A percentile compares a stretch with the other conserved stretches of the same genome.
Evolutionary conservation across 2,329 filamentous ascomycete species (phyloP).

Genomic region (Ophiostoma piceae): DNA sequence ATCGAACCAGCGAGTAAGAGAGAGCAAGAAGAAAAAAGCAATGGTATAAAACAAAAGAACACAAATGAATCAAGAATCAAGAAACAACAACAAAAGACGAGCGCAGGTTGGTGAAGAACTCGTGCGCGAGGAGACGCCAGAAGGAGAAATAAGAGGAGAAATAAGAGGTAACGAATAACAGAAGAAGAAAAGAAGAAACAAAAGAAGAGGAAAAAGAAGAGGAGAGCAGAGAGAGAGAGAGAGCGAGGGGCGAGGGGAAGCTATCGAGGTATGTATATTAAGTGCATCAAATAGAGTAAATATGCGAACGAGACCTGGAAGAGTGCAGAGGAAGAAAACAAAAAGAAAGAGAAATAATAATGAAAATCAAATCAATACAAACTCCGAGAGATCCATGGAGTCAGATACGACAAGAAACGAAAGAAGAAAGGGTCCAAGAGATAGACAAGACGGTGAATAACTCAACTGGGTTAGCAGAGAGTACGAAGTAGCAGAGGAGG

Average conservation of each 20-base stretch:
- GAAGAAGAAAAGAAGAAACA: neutral
- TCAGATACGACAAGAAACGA: neutral
- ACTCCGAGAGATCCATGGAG: neutral
- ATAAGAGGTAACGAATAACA: neutral
- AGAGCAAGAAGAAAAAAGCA: neutral
- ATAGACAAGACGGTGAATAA: slow-evolving; percentile 1
- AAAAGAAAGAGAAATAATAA: slow-evolving; percentile 31
- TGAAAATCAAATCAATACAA: slow-evolving; percentile 29
- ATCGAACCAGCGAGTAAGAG: slow-evolving; percentile 5
- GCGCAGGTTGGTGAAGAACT: neutral
- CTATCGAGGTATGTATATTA: slow-evolving; percentile 10
- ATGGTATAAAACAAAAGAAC: neutral
- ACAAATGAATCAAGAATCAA: neutral
- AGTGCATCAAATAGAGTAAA: slow-evolving; percentile 1
- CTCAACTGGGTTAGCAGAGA: neutral
- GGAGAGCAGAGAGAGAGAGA: neutral
- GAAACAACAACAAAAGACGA: neutral
- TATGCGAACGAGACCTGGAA: neutral
- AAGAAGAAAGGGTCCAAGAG: neutral
- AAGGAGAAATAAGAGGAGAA: neutral
- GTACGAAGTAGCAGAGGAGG: neutral
- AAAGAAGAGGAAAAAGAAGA: slow-evolving; percentile 15
- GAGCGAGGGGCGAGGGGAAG: neutral
- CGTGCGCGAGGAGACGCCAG: neutral
- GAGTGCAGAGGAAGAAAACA: neutral